These are phyloP conservation scores for Cicer yamashitae DNA, from an alignment of 306 rosid genomes.

Conservation along the genomic window DNA sequence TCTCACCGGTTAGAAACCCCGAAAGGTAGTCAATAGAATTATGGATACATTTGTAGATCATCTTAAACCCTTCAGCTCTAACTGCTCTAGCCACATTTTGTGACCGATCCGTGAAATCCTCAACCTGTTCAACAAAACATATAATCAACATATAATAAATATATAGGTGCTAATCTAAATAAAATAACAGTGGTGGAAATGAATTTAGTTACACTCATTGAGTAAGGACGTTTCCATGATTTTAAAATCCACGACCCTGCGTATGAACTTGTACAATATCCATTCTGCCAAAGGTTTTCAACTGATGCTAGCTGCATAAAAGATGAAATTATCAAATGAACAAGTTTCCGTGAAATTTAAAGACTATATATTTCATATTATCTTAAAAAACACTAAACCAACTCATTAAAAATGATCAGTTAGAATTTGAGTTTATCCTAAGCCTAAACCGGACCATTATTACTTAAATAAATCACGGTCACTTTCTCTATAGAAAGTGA, in stretches of 20 bases:
- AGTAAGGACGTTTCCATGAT: conserved; percentile 42
- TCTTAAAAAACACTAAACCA: not conserved
- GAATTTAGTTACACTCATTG: conserved; percentile 51
- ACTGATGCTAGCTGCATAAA: conserved; percentile 57
- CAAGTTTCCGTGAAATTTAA: conserved; percentile 36
- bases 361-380: not conserved
- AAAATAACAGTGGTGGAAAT: conserved; percentile 1
- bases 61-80: conserved; percentile 36
- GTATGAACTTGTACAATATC: conserved; percentile 48
- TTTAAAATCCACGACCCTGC: conserved; percentile 56
- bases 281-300: conserved; percentile 57
- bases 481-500: not conserved
- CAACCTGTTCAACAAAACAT: conserved; percentile 51
- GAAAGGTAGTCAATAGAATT: conserved; percentile 39
- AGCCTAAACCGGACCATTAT: not conserved
- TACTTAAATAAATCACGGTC: not conserved
- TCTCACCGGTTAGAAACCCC: conserved; percentile 39
- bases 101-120: conserved; percentile 56
- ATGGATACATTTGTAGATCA: conserved; percentile 47
- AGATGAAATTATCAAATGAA: conserved; percentile 36
- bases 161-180: conserved; percentile 7
- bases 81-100: conserved; percentile 57
- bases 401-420: not conserved
- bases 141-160: conserved; percentile 24
- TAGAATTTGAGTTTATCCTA: not conserved